Evolutionary conservation across 73 alveolate genomes (phyloP).

Genomic region (Paramecium pentaurelia): DNA sequence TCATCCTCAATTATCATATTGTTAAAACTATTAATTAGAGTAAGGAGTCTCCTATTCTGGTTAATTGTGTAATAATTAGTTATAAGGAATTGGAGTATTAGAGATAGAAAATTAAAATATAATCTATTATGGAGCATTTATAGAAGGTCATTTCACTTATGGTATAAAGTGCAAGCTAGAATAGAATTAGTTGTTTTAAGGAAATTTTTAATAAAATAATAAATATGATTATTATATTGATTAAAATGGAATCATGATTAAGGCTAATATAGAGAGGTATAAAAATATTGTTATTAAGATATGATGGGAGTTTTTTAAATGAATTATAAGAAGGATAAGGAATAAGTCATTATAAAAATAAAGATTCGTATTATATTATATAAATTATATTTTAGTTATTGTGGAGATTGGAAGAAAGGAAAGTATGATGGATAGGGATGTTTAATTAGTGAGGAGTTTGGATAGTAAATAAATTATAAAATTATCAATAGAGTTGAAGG

Average conservation of each 20-base stretch:
- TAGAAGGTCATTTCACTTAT: background rate
- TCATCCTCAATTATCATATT: background rate
- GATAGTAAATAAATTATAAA: background rate
- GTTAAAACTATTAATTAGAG: background rate
- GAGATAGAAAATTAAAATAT: background rate
- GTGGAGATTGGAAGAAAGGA: background rate
- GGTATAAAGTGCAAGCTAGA: background rate
- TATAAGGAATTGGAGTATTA: background rate
- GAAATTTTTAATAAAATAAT: background rate
- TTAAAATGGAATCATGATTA: background rate
- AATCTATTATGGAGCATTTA: background rate
- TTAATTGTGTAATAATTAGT: background rate
- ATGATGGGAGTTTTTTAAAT: background rate
- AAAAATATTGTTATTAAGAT: background rate
- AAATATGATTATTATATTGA: background rate
- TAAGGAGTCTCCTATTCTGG: background rate
- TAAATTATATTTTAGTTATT: background rate
- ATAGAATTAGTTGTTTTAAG: background rate
- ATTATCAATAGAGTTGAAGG: background rate
- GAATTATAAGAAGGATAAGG: background rate
- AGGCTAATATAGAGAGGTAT: background rate
- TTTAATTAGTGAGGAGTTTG: background rate
- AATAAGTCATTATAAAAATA: background rate
- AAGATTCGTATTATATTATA: background rate
- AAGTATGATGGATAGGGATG: background rate